Evolutionary conservation across 805 yeast genomes (phyloP), one percentile per base, ranked within the genome.

Genomic region (Ogataea pini): DNA sequence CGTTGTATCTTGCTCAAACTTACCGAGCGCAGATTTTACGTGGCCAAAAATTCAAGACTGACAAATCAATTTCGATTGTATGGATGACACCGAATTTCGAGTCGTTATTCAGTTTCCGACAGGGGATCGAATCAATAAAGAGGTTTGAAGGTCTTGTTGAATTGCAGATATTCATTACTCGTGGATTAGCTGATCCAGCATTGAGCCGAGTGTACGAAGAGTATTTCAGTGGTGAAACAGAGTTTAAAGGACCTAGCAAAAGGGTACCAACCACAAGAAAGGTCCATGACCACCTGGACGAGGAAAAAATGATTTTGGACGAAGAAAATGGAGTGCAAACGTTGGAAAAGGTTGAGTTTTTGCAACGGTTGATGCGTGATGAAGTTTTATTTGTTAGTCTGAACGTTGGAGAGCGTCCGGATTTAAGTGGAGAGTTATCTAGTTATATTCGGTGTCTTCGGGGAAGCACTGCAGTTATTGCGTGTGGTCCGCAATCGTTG

Each of bases 401-500:
- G 18, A 59, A 55, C 34, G 50, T 65, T 44, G 57, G 51, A 17
- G 58, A 59, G 18, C 58, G 51, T 40, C 69, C 71, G 1, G 50
- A 56, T 33, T 36, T 68, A 12, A 49, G 56, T 7, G 48, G 43
- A 2, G 59, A 59, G 25, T 37, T 70, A 37, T 36, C 57, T 2
- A 28, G 44, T 1, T 55, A 51, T 34, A 52, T 67, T 18, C 38
- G 51, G 3, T 18, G 37, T 3, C 36, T 58, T 10, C 49, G 55
- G 4, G 63, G 64, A 3, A 50, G 65, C 3, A 59, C 63, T 5
- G 70, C 72, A 0, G 60, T 70, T 13, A 61, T 70, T 24, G 60
- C 71, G 2, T 70, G 74, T 52, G 74, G 74, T 6, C 73, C 74
- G 1, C 52, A 60, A 8, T 51, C 55, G 8, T 40, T 70, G 51